These are phyloP conservation scores for Leccinum uliginosum DNA, from an alignment of 768 basidiomycete species.

Conservation along the genomic window DNA sequence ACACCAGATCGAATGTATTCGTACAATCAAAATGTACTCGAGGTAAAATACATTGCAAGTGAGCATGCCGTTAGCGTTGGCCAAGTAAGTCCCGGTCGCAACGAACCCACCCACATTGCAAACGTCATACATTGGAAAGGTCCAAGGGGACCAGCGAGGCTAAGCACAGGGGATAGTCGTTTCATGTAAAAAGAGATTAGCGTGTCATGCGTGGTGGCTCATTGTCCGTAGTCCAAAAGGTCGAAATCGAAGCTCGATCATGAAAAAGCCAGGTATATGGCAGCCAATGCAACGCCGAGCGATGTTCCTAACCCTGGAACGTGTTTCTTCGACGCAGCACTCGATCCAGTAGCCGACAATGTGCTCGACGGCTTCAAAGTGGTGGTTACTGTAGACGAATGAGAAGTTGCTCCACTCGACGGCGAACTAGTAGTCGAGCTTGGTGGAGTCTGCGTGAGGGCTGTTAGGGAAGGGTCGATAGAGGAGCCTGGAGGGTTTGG, in stretches of 20 bases:
- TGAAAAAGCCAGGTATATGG: constrained; percentile 18
- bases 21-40: constrained; percentile 22
- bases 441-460: not conserved
- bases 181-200: constrained; percentile 10
- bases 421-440: constrained; percentile 2
- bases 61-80: constrained; percentile 14
- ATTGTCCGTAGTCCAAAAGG: constrained; percentile 9
- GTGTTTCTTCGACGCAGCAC: constrained; percentile 25
- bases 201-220: constrained; percentile 4
- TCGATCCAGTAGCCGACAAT: constrained; percentile 15
- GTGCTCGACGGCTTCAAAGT: not conserved
- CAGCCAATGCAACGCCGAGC: constrained; percentile 15
- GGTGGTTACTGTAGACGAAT: constrained; percentile 5
- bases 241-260: constrained; percentile 9
- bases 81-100: constrained; percentile 8
- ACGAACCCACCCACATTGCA: constrained; percentile 13
- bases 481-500: not conserved
- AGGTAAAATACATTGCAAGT: constrained; percentile 18
- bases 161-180: constrained; percentile 17
- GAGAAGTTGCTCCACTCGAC: not conserved
- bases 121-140: constrained; percentile 14
- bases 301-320: constrained; percentile 11
- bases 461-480: not conserved
- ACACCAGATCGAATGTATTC: not conserved
- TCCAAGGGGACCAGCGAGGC: not conserved